Conservation (phyloP, 2,329 filamentous ascomycete genomes). For the Aspergillus alliaceus region DNA sequence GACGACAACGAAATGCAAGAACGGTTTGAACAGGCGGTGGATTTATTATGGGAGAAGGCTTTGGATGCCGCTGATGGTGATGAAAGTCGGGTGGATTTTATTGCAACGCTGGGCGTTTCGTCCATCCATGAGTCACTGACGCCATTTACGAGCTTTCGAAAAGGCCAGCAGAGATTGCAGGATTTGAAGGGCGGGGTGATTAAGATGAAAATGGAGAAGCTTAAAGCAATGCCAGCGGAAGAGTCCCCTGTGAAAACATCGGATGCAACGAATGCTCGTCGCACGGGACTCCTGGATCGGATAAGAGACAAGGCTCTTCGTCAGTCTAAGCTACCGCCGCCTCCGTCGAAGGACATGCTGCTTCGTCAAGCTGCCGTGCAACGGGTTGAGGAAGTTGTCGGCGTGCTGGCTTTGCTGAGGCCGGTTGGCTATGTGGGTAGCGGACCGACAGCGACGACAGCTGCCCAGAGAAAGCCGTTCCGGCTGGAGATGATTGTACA, state of each 20-base stretch:
- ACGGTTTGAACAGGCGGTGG: slow-evolving; percentile 51
- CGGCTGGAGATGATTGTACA: slow-evolving; percentile 63
- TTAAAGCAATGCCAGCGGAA: slow-evolving; percentile 22
- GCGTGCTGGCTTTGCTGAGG: slow-evolving; percentile 65
- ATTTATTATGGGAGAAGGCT: slow-evolving; percentile 47
- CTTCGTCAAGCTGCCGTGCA: slow-evolving; percentile 65
- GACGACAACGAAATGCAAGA: slow-evolving; percentile 49
- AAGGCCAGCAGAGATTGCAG: slow-evolving; percentile 42
- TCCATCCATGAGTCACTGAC: slow-evolving; percentile 39
- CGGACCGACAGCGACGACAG: slow-evolving; percentile 29
- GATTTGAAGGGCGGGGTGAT: slow-evolving; percentile 42
- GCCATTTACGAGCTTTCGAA: slow-evolving; percentile 34
- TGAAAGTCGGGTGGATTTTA: slow-evolving; percentile 33
- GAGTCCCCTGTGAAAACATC: slow-evolving; percentile 24
- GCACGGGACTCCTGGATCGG: slow-evolving; percentile 71
- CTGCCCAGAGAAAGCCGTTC: slow-evolving; percentile 61
- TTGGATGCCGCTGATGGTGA: slow-evolving; percentile 32
- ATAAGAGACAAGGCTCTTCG: slow-evolving; percentile 67
- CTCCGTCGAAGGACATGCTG: slow-evolving; percentile 55
- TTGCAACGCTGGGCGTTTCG: slow-evolving; percentile 32
- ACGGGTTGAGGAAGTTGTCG: slow-evolving; percentile 66
- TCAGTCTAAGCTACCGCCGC: slow-evolving; percentile 48
- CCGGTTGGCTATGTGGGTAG: slow-evolving; percentile 35
- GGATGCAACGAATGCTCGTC: slow-evolving; percentile 32
- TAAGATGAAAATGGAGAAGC: slow-evolving; percentile 35